Base-by-base conservation (phyloP, 306 rosid species). In the Lathyrus aphaca region DNA sequence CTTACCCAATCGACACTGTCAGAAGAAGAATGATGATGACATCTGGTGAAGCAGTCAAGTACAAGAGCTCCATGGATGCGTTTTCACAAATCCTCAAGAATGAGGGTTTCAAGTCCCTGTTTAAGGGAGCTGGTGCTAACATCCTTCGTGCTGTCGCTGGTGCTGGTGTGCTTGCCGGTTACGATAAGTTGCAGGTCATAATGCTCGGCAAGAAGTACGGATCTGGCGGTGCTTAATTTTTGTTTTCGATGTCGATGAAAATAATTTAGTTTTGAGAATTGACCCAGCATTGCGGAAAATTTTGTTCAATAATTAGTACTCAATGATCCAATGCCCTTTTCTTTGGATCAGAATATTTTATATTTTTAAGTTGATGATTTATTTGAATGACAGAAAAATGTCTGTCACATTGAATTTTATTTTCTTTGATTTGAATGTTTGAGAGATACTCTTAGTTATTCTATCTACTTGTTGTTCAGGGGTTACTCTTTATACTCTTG, bases 21-120 rank as follows among this genome's bases (percentile, higher is more conserved):
- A 81, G 94, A n/a, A 91, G 96, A 91, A 91, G 97, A 76, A 91
- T 92, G 95, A 92, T 92, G 97, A 92, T 92, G 97, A 91, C 97
- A 56, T 91, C 97, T 0, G 97, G 97, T 5, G 96, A 89, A 74
- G 97, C 97, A 0, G 96, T 89, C 59, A 89, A 91, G 90, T 91
- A 91, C 90, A 89, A 76, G 88, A 89, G 97, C 72, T 89, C 96
- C 53, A 5, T 87, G 27, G 90, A 91, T 78, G 97, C 94, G 14
- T 89, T 91, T 48, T 0, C 60, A 8, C 94, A 91, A 44, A 91
- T 89, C 74, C 66, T 91, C 77, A 86, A 89, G 88, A 92, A 92
- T 0, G 95, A 92, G 84, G 96, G 97, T 37, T 29, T 84, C 30
- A 92, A 86, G 88, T 89, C 97, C 42, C 86, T 92, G 68, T 92